Evolutionary conservation across 2,329 filamentous ascomycete genomes (phyloP).

Genomic region (Monosporascus sp.): DNA sequence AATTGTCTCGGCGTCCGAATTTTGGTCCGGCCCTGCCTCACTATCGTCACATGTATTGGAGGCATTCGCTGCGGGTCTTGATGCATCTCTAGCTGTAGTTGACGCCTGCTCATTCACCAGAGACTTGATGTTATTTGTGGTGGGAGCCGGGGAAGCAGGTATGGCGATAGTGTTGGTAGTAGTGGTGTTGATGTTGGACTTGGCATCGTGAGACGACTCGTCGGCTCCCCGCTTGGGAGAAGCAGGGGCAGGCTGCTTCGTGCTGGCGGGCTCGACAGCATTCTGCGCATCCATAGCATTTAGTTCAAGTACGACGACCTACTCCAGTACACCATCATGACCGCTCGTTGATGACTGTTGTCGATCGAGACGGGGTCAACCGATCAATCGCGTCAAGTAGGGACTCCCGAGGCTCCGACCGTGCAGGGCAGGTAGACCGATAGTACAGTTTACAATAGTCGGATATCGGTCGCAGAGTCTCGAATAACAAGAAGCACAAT

Average conservation of each 20-base stretch:
- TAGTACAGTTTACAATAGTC: background rate
- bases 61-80: slow-evolving; percentile 21
- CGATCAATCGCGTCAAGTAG: background rate
- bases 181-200: background rate
- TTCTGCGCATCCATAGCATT: slow-evolving; percentile 67
- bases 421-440: background rate
- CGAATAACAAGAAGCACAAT: no score
- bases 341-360: slow-evolving; percentile 34
- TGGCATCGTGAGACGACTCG: slow-evolving; percentile 17
- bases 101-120: slow-evolving; percentile 18
- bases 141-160: slow-evolving; percentile 9
- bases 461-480: background rate
- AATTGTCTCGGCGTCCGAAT: slow-evolving; percentile 69
- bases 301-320: slow-evolving; percentile 44
- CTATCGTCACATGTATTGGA: slow-evolving; percentile 34
- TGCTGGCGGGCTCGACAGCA: slow-evolving; percentile 58
- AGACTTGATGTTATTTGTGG: slow-evolving; percentile 16
- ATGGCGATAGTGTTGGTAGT: background rate
- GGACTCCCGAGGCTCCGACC: background rate
- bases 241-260: slow-evolving; percentile 53
- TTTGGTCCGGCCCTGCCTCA: slow-evolving; percentile 47
- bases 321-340: slow-evolving; percentile 57
- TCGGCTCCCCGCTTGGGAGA: slow-evolving; percentile 42
- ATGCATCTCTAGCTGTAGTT: slow-evolving; percentile 23
- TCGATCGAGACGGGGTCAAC: background rate